Conservation (phyloP, 495 filamentous ascomycete species). For the Aspergillus diversus region DNA sequence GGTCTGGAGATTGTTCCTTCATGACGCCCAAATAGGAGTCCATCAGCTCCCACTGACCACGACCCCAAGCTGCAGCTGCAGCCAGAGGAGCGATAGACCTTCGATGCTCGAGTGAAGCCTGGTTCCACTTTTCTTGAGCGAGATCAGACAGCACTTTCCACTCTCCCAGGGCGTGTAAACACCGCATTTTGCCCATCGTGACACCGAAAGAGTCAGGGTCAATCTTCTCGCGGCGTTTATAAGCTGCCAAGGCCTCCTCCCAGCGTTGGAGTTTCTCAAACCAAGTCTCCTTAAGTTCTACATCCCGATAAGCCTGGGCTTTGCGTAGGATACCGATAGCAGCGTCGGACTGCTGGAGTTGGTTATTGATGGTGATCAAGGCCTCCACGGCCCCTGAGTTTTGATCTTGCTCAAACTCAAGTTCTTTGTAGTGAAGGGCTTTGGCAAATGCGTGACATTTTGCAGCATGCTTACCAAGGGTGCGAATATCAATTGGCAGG, state of each 20-base stretch:
- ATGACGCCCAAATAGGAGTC: constrained; percentile 93
- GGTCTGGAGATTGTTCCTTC: constrained; percentile 89
- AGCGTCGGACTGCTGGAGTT: constrained; percentile 95
- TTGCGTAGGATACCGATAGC: constrained; percentile 95
- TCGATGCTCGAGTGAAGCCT: constrained; percentile 80
- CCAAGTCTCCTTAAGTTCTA: constrained; percentile 95
- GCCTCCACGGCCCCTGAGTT: constrained; percentile 95
- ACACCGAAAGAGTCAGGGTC: constrained; percentile 83
- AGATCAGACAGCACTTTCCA: constrained; percentile 90
- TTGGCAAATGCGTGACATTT: constrained; percentile 98
- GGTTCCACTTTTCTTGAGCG: constrained; percentile 90
- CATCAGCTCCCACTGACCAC: constrained; percentile 97
- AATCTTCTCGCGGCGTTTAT: constrained; percentile 74
- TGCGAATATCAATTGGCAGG: constrained; percentile 93
- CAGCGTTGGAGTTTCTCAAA: constrained; percentile 97
- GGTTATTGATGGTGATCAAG: constrained; percentile 97
- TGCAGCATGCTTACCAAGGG: constrained; percentile 86
- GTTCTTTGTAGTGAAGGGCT: constrained; percentile 96
- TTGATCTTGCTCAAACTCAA: constrained; percentile 97
- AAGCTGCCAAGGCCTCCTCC: constrained; percentile 95
- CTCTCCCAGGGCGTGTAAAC: constrained; percentile 93
- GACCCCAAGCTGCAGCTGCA: constrained; percentile 95
- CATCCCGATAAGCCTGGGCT: constrained; percentile 91
- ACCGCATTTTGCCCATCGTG: constrained; percentile 99
- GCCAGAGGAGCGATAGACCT: constrained; percentile 88